A percentile compares a stretch with the other conserved stretches of the same genome.
Evolutionary conservation across 2,329 filamentous ascomycete genomes (phyloP).

Genomic region (Epichloe aotearoae): DNA sequence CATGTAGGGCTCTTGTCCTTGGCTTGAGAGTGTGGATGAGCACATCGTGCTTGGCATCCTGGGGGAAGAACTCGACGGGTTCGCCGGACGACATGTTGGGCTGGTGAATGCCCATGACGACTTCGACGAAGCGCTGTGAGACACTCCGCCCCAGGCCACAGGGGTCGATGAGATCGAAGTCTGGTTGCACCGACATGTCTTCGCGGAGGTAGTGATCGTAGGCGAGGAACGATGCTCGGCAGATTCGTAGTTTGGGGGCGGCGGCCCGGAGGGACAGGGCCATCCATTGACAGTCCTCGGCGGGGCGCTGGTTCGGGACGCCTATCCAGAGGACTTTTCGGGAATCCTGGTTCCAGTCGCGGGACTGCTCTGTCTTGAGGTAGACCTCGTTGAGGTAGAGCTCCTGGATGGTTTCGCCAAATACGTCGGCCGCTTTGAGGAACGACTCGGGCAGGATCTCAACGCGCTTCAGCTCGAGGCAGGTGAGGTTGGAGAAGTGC

Average conservation of each 20-base stretch:
- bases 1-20: slow-evolving; percentile 13
- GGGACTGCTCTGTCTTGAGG: slow-evolving; percentile 27
- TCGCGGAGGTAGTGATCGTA: slow-evolving; percentile 28
- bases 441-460: slow-evolving; percentile 25
- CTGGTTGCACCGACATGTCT: slow-evolving; percentile 13
- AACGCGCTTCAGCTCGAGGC: slow-evolving; percentile 30
- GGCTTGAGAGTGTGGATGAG: slow-evolving; percentile 13
- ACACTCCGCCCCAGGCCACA: slow-evolving; percentile 25
- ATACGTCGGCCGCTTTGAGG: slow-evolving; percentile 19
- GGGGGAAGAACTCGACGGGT: slow-evolving; percentile 21
- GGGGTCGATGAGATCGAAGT: slow-evolving; percentile 30
- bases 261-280: slow-evolving; percentile 27
- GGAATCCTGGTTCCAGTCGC: slow-evolving; percentile 19
- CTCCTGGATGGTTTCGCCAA: slow-evolving; percentile 27
- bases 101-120: slow-evolving; percentile 27
- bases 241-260: slow-evolving; percentile 23
- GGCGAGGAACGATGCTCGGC: slow-evolving; percentile 29
- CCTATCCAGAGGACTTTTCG: slow-evolving; percentile 31
- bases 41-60: slow-evolving; percentile 14
- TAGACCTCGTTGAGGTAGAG: slow-evolving; percentile 33
- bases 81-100: slow-evolving; percentile 20
- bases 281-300: slow-evolving; percentile 25
- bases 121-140: slow-evolving; percentile 34
- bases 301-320: slow-evolving; percentile 27
- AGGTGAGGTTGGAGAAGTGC: slow-evolving; percentile 24